These are phyloP conservation scores for Setaria viridis DNA, from an alignment of 202 grass and related monocot genomes.

Conservation along the genomic window DNA sequence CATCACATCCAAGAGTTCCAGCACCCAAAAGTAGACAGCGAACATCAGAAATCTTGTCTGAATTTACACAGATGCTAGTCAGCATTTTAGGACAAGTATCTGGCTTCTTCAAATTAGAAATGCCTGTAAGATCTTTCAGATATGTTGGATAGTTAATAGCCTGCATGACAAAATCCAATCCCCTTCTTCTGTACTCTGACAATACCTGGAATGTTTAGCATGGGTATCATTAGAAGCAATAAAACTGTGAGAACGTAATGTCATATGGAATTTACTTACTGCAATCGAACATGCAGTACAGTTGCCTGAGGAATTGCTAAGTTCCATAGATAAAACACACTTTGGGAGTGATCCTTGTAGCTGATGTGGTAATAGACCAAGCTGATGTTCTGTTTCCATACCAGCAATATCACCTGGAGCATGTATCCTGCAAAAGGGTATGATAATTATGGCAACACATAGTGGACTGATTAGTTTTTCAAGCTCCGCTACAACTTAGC, in stretches of 20 bases:
- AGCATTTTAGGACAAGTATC: constrained; percentile 45
- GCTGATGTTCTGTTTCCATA: constrained; percentile 71
- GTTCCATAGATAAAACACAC: constrained; percentile 53
- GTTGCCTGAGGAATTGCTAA: constrained; percentile 50
- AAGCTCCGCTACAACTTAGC: not conserved
- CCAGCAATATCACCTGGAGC: constrained; percentile 84
- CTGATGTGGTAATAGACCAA: constrained; percentile 92
- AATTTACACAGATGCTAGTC: constrained; percentile 38
- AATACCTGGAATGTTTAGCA: constrained; percentile 73
- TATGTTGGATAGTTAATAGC: constrained; percentile 71
- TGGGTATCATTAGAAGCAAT: constrained; percentile 41
- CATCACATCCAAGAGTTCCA: constrained; percentile 97
- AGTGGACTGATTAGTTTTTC: constrained; percentile 6
- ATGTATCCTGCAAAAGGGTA: constrained; percentile 71
- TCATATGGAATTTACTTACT: constrained; percentile 55
- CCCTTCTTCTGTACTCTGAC: constrained; percentile 80
- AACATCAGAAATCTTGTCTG: constrained; percentile 63
- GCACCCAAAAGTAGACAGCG: constrained; percentile 86
- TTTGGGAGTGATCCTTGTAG: constrained; percentile 71
- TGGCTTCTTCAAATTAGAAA: constrained; percentile 62
- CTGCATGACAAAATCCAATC: constrained; percentile 74
- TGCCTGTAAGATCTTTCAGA: constrained; percentile 73
- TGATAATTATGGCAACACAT: constrained; percentile 31
- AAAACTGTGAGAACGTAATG: constrained; percentile 2
- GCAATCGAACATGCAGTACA: constrained; percentile 68